phyloP scores from a whole-genome alignment of 345 rosid species.

The Populus nigra region DNA sequence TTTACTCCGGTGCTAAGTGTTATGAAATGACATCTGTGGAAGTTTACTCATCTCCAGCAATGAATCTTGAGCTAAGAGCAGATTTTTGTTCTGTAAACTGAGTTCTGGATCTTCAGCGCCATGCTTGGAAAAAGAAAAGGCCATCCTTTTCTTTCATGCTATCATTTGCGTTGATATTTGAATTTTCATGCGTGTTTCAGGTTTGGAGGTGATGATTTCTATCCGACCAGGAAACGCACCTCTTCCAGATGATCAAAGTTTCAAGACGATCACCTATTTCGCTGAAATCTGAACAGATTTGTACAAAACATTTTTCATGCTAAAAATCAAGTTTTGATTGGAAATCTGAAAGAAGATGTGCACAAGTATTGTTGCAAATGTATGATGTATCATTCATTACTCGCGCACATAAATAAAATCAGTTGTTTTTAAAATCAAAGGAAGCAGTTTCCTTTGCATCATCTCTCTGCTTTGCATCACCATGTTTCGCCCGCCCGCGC shows the following conservation, averaged over 20 bases:
- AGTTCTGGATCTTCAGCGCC: neutral
- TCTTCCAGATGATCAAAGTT: conserved; percentile 31
- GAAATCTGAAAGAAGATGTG: conserved; percentile 42
- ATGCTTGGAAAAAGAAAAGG: neutral
- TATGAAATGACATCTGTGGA: neutral
- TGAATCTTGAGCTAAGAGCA: neutral
- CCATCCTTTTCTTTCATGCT: no score
- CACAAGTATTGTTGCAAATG: neutral
- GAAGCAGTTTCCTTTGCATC: neutral
- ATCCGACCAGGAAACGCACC: conserved; percentile 26
- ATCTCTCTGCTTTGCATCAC: neutral
- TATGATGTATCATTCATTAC: neutral
- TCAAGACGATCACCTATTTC: conserved; percentile 27
- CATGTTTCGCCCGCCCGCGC: no score
- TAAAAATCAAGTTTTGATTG: conserved; percentile 13
- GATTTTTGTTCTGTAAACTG: neutral
- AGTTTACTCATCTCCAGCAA: neutral
- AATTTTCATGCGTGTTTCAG: neutral
- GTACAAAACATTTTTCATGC: neutral
- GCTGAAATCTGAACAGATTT: conserved; percentile 19
- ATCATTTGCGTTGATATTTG: neutral
- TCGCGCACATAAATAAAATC: neutral
- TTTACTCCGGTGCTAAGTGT: neutral
- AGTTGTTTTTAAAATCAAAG: neutral
- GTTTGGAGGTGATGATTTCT: conserved; percentile 24